phyloP scores from a whole-genome alignment of 2,329 filamentous ascomycete species.

The Acarospora socialis region DNA sequence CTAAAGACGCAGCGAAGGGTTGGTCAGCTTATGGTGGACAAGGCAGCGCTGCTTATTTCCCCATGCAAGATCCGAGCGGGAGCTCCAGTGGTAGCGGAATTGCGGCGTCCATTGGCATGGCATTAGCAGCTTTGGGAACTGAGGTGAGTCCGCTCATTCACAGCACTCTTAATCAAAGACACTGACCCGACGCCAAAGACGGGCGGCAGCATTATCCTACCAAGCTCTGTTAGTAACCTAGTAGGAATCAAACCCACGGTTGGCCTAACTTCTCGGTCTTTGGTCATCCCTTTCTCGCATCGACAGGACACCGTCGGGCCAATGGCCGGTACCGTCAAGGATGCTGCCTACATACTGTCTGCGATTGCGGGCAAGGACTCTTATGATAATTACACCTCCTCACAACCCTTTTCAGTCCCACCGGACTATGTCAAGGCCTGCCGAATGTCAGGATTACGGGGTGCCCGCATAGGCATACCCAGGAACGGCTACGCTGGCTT shows the following conservation, averaged over 20 bases:
- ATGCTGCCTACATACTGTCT: conserved; percentile 11
- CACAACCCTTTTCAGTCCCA: conserved; percentile 8
- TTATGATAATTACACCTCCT: conserved; percentile 11
- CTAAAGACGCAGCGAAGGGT: conserved; percentile 9
- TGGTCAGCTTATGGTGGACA: conserved; percentile 12
- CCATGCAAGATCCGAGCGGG: conserved; percentile 11
- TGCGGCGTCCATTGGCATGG: conserved; percentile 11
- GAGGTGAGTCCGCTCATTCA: no score
- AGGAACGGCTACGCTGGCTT: conserved; percentile 10
- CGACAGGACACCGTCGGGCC: conserved; percentile 12
- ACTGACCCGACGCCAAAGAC: no score
- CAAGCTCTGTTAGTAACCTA: conserved; percentile 15
- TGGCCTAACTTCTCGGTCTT: conserved; percentile 10
- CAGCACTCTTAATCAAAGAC: no score
- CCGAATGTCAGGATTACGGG: conserved; percentile 8
- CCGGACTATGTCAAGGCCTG: conserved; percentile 13
- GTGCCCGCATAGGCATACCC: conserved; percentile 12
- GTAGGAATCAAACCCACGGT: conserved; percentile 14
- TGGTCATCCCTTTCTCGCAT: conserved; percentile 11
- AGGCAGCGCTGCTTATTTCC: conserved; percentile 8
- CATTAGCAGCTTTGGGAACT: conserved; percentile 9
- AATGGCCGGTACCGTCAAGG: conserved; percentile 11
- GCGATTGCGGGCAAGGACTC: conserved; percentile 11
- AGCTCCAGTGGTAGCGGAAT: conserved; percentile 12
- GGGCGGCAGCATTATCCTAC: conserved; percentile 11